Evolutionary conservation across 192 early-diverging fungal genomes (phyloP).

Genomic region (Linnemannia elongata): DNA sequence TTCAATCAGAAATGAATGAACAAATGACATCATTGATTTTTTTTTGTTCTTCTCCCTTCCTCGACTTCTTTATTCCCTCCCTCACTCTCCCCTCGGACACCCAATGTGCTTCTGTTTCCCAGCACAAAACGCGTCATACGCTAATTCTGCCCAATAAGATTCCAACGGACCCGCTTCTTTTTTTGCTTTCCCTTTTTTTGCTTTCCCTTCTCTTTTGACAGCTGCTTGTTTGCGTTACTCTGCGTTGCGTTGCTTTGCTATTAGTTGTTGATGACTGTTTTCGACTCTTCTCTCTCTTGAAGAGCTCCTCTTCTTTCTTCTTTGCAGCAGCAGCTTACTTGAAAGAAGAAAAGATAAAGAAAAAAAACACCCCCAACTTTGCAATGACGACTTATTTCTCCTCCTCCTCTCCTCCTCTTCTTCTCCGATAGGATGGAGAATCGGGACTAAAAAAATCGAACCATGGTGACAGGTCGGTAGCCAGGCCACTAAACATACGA

Average conservation of each 20-base stretch:
- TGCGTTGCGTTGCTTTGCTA: not conserved
- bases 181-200: no score
- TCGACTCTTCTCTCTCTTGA: no score
- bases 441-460: not conserved
- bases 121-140: slow-evolving; percentile 4
- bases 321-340: no score
- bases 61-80: not conserved
- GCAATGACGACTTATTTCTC: not conserved
- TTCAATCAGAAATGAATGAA: not conserved
- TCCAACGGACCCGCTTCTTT: not conserved
- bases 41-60: no score
- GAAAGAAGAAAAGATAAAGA: not conserved
- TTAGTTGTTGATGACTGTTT: not conserved
- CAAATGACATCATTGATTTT: not conserved
- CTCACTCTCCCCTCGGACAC: not conserved
- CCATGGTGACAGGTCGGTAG: not conserved
- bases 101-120: not conserved
- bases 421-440: not conserved
- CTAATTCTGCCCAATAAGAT: not conserved
- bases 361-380: not conserved
- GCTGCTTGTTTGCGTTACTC: no score
- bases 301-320: no score
- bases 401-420: not conserved
- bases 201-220: no score
- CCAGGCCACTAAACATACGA: not conserved